phyloP scores from a whole-genome alignment of 306 rosid species.

The Quercus agrifolia region DNA sequence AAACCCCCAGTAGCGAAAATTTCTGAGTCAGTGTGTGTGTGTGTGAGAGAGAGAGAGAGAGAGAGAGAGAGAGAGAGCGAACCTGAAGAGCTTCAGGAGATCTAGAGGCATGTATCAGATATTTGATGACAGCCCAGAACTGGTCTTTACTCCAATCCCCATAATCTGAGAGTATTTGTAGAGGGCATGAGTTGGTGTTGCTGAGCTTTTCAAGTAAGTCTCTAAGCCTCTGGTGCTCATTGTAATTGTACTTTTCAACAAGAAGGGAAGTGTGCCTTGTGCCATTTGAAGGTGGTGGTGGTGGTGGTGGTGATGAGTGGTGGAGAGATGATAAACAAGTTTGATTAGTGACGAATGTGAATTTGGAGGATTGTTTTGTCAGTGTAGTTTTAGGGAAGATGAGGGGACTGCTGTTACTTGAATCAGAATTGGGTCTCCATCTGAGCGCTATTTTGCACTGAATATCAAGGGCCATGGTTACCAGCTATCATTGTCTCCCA shows the following conservation, averaged over 20 bases:
- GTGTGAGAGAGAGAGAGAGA: not conserved
- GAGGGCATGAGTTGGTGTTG: constrained; percentile 32
- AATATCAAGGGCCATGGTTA: not conserved
- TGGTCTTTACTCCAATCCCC: constrained; percentile 64
- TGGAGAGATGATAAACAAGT: constrained; percentile 7
- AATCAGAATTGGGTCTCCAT: not conserved
- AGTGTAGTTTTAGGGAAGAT: constrained; percentile 9
- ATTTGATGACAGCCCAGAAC: constrained; percentile 62
- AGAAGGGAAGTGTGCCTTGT: constrained; percentile 47
- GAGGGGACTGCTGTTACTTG: not conserved
- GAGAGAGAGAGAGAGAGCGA: not conserved
- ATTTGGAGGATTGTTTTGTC: constrained; percentile 15
- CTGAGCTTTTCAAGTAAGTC: constrained; percentile 38
- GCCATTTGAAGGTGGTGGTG: constrained; percentile 2
- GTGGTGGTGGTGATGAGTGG: not conserved
- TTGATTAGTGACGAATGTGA: constrained; percentile 20
- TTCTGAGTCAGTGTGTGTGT: not conserved
- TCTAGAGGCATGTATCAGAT: constrained; percentile 51
- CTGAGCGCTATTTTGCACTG: not conserved
- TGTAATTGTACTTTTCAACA: constrained; percentile 49
- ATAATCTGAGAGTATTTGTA: constrained; percentile 37
- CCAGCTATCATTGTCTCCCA: not conserved
- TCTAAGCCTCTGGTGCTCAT: constrained; percentile 41
- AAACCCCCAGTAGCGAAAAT: not conserved
- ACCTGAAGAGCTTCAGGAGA: constrained; percentile 53